A percentile compares a stretch with the other conserved stretches of the same genome.
Conservation (phyloP, 106 monocot species). For the Dioscorea dumetorum region DNA sequence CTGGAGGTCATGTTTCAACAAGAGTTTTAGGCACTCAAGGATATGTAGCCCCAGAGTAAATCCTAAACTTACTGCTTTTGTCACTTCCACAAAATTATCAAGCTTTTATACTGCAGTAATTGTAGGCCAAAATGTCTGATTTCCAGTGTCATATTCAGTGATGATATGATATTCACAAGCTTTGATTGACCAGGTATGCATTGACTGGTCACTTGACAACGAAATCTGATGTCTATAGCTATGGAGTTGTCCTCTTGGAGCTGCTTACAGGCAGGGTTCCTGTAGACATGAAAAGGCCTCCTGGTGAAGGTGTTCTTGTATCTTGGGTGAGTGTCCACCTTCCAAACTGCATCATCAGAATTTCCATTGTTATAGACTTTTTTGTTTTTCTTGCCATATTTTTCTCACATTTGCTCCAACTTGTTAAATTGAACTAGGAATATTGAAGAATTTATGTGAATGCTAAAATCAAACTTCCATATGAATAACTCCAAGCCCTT, state of each 20-base stretch:
- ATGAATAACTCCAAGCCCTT: too few species aligned
- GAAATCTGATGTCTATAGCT: conserved; percentile 99
- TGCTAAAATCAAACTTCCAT: too few species aligned
- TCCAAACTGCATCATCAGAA: background rate
- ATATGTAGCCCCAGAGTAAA: conserved; percentile 98
- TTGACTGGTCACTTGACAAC: conserved; percentile 96
- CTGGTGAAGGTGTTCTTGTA: conserved; percentile 86
- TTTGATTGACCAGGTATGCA: conserved; percentile 61
- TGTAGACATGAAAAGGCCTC: conserved; percentile 91
- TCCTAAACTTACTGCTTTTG: conserved; percentile 1
- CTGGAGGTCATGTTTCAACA: conserved; percentile 96
- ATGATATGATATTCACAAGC: background rate
- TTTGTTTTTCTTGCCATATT: background rate
- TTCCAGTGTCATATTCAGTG: too few species aligned
- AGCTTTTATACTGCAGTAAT: background rate
- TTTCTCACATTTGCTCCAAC: background rate
- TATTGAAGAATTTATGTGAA: too few species aligned
- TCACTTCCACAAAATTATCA: background rate
- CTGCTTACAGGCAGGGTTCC: conserved; percentile 95
- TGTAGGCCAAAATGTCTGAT: background rate
- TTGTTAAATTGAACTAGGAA: too few species aligned
- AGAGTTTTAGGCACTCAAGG: conserved; percentile 96
- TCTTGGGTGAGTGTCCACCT: conserved; percentile 56
- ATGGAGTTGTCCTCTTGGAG: conserved; percentile 93
- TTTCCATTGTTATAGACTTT: background rate